phyloP scores from a whole-genome alignment of 768 basidiomycete species.

The Rubroboletus satanas region DNA sequence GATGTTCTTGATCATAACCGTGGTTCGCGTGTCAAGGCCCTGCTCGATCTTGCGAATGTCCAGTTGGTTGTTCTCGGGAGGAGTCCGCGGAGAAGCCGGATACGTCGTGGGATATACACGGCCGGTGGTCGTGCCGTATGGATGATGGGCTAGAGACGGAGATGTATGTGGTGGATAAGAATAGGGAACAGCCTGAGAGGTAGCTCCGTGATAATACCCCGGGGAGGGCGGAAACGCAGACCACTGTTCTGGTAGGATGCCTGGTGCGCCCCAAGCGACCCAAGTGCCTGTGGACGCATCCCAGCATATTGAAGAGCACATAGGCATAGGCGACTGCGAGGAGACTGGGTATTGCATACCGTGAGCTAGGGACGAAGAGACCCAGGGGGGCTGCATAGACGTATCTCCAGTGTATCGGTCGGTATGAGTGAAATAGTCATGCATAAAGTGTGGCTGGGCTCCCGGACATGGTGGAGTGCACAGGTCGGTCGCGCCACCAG shows the following conservation, averaged over 20 bases:
- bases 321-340: slow-evolving; percentile 27
- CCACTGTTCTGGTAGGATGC: slow-evolving; percentile 29
- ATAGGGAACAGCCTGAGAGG: slow-evolving; percentile 25
- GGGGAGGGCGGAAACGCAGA: slow-evolving; percentile 24
- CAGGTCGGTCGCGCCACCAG: slow-evolving; percentile 25
- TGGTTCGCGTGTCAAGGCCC: slow-evolving; percentile 76
- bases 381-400: slow-evolving; percentile 26
- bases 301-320: slow-evolving; percentile 30
- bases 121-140: slow-evolving; percentile 15
- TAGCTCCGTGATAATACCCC: slow-evolving; percentile 25
- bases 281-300: slow-evolving; percentile 28
- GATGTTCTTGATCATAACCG: slow-evolving; percentile 90
- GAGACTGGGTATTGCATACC: slow-evolving; percentile 28
- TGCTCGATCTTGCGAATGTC: slow-evolving; percentile 70
- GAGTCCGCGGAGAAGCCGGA: slow-evolving; percentile 26
- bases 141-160: slow-evolving; percentile 18
- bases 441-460: slow-evolving; percentile 22
- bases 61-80: slow-evolving; percentile 51
- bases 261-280: slow-evolving; percentile 29
- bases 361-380: slow-evolving; percentile 25
- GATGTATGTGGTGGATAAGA: slow-evolving; percentile 27
- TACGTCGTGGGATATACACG: slow-evolving; percentile 23
- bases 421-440: slow-evolving; percentile 27
- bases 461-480: slow-evolving; percentile 19
- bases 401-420: slow-evolving; percentile 22